These are phyloP conservation scores for Xylariomycetidae sp. DNA, from an alignment of 2,329 filamentous ascomycete species.

Conservation along the genomic window DNA sequence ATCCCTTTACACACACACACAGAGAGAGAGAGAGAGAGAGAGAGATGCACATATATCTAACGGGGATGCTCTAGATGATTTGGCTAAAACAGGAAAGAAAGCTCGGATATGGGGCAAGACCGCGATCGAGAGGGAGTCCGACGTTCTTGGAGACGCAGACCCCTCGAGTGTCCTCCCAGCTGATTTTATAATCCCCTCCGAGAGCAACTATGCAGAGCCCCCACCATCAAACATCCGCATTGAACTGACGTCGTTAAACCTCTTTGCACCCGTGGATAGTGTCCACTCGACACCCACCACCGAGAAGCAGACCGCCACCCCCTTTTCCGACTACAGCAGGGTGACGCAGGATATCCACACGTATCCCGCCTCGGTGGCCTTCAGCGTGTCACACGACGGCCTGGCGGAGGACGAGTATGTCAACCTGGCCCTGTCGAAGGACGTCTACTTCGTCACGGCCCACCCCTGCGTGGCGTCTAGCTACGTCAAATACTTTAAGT, in stretches of 20 bases:
- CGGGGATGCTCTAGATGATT: too few species aligned
- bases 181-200: slow-evolving; percentile 59
- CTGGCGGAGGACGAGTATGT: slow-evolving; percentile 34
- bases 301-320: slow-evolving; percentile 34
- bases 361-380: slow-evolving; percentile 37
- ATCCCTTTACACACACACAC: too few species aligned
- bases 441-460: slow-evolving; percentile 62
- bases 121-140: slow-evolving; percentile 54
- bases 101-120: slow-evolving; percentile 59
- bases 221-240: slow-evolving; percentile 44
- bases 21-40: too few species aligned
- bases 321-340: slow-evolving; percentile 30
- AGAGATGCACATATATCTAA: too few species aligned
- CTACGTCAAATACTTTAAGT: slow-evolving; percentile 53
- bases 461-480: slow-evolving; percentile 59
- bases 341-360: slow-evolving; percentile 28
- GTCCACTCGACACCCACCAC: slow-evolving; percentile 40
- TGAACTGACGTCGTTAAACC: slow-evolving; percentile 45
- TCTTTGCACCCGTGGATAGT: slow-evolving; percentile 40
- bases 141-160: slow-evolving; percentile 55
- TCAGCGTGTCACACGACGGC: slow-evolving; percentile 37
- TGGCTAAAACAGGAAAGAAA: slow-evolving; percentile 46
- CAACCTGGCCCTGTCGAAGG: slow-evolving; percentile 46
- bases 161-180: slow-evolving; percentile 50
- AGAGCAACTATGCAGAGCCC: slow-evolving; percentile 46